Evolutionary conservation across 1,139 yeast species (phyloP), one percentile per base, ranked within the genome.

Genomic region (Blastobotrys illinoisensis): DNA sequence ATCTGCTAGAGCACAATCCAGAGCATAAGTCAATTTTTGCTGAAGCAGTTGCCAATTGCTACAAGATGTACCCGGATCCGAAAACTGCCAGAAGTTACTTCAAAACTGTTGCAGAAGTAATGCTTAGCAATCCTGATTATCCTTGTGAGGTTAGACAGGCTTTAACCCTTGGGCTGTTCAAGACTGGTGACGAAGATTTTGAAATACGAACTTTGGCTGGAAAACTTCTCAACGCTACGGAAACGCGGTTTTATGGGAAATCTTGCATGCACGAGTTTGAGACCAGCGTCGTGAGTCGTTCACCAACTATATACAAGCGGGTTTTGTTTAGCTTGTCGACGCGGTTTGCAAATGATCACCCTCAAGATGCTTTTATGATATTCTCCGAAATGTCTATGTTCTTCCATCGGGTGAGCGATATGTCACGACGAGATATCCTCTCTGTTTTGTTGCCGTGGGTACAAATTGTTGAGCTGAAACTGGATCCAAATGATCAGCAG

Each of bases 381-480:
- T 82, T 88, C 54, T 86, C 95, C 40, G 88, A 86, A 66, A 74
- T 89, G 66, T 83, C 93, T 0, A 79, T 80, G 74, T 81, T 81
- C 60, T 87, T 88, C 63, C 83, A 82, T 60, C 71, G 79, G 19
- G 95, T 87, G 3, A 80, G 78, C 32, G 74, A 71, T 48, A 72
- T 80, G 68, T 76, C 82, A 0, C 79, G 95, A 64, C 80, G 89
- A 55, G 97, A 90, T 67, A 79, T 93, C 14, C 72, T 91, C 55
- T 83, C 95, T 0, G 84, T 91, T 28, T 71, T 93, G 54, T 74
- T 88, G 11, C 97, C 99, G 0, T 93, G 98, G 97, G 82, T 91
- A 13, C 95, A 87, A 65, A 81, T 85, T 2, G 84, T 90, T 48
- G 88, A 83, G 50, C 75, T 91, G 54, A 78, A 79, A 48, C 72